Evolutionary conservation across 2,329 filamentous ascomycete species (phyloP).

Genomic region (Verticillium isaacii): DNA sequence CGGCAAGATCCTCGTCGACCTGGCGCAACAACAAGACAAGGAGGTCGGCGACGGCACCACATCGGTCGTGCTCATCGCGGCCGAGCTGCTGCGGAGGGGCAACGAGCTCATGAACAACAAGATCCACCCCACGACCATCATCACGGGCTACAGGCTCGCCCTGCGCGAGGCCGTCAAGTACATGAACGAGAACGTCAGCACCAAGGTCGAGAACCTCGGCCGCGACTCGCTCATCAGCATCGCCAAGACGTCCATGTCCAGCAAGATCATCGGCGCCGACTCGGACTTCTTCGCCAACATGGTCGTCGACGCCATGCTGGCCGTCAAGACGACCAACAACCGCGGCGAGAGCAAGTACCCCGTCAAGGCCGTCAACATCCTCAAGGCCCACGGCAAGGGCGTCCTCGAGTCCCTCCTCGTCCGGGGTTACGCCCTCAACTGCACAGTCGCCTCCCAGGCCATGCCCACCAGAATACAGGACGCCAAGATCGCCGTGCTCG

Average conservation of each 20-base stretch:
- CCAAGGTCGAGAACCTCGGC: constrained; percentile 87
- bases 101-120: constrained; percentile 99
- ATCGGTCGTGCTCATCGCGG: constrained; percentile 92
- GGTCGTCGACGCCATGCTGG: constrained; percentile 93
- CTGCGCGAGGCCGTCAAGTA: constrained; percentile 96
- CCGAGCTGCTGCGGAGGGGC: constrained; percentile 85
- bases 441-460: constrained; percentile 95
- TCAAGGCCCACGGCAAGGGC: constrained; percentile 97
- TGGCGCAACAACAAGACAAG: constrained; percentile 98
- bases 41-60: constrained; percentile 98
- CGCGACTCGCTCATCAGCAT: constrained; percentile 90
- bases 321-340: constrained; percentile 90
- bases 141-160: constrained; percentile 94
- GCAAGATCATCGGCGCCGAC: constrained; percentile 95
- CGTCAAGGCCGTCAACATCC: constrained; percentile 97
- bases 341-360: constrained; percentile 91
- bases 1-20: constrained; percentile 95
- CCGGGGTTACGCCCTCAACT: constrained; percentile 97
- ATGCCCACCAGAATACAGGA: constrained; percentile 92
- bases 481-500: constrained; percentile 93
- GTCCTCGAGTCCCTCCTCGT: constrained; percentile 82
- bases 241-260: constrained; percentile 98
- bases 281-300: constrained; percentile 97
- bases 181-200: constrained; percentile 97
- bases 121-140: constrained; percentile 99